phyloP scores from a whole-genome alignment of 1,139 yeast genomes.

The Scheffersomyces segobiensis region DNA sequence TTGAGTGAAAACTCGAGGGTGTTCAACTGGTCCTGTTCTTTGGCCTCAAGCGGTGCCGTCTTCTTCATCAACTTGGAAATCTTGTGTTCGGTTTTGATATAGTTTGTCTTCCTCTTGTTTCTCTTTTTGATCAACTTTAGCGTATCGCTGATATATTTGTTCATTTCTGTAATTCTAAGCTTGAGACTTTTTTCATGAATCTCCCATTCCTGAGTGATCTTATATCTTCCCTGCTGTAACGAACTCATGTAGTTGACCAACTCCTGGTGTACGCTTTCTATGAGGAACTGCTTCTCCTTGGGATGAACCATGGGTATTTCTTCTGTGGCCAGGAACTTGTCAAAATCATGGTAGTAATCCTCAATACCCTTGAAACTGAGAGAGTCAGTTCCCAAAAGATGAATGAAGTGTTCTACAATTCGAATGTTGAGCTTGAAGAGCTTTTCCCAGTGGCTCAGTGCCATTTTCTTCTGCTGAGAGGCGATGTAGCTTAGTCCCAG shows the following conservation, averaged over 20 bases:
- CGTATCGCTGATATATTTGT: slow-evolving; percentile 33
- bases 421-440: slow-evolving; percentile 35
- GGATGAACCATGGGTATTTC: slow-evolving; percentile 42
- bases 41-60: slow-evolving; percentile 34
- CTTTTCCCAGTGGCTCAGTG: slow-evolving; percentile 34
- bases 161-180: slow-evolving; percentile 40
- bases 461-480: slow-evolving; percentile 35
- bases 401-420: slow-evolving; percentile 31
- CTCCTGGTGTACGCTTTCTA: slow-evolving; percentile 33
- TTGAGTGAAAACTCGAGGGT: slow-evolving; percentile 29
- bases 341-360: slow-evolving; percentile 37
- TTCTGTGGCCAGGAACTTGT: slow-evolving; percentile 28
- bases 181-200: slow-evolving; percentile 29
- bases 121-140: slow-evolving; percentile 47
- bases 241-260: slow-evolving; percentile 29
- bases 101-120: slow-evolving; percentile 42
- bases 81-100: slow-evolving; percentile 37
- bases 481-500: slow-evolving; percentile 45
- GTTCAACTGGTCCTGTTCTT: slow-evolving; percentile 36
- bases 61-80: slow-evolving; percentile 46
- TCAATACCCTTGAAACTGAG: slow-evolving; percentile 48
- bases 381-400: slow-evolving; percentile 39
- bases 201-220: slow-evolving; percentile 35
- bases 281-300: slow-evolving; percentile 31
- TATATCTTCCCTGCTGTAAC: slow-evolving; percentile 30